A percentile compares a stretch with the other conserved stretches of the same genome.
phyloP scores from a whole-genome alignment of 306 rosid genomes.

The Dicorynia guianensis region DNA sequence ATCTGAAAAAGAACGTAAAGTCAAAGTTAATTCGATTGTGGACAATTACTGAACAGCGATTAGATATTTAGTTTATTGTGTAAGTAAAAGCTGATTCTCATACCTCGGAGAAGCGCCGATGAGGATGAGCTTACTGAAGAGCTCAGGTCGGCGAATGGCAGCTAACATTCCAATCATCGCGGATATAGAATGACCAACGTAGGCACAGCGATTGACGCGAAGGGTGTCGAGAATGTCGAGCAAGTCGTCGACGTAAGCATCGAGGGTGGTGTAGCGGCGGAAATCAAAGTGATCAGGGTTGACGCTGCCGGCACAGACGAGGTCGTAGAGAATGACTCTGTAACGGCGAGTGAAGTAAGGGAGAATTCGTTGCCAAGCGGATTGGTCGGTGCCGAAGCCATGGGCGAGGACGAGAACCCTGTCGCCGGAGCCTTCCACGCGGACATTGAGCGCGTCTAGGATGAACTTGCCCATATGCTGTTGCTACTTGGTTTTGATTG shows the following conservation, averaged over 20 bases:
- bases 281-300: constrained; percentile 93
- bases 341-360: constrained; percentile 71
- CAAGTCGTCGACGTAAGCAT: constrained; percentile 88
- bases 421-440: constrained; percentile 83
- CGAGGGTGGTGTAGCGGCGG: constrained; percentile 84
- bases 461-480: constrained; percentile 55
- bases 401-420: constrained; percentile 73
- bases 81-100: not conserved
- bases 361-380: constrained; percentile 88
- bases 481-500: not conserved
- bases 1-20: constrained; percentile 45
- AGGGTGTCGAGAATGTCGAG: constrained; percentile 77
- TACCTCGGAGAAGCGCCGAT: constrained; percentile 94
- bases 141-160: constrained; percentile 84
- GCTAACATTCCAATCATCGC: constrained; percentile 96
- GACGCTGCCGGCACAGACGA: constrained; percentile 99
- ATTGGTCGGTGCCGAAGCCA: constrained; percentile 97
- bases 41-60: not conserved
- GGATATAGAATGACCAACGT: constrained; percentile 96
- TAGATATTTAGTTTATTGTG: not conserved
- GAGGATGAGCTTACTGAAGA: constrained; percentile 87
- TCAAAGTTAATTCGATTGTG: not conserved
- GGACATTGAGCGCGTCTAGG: constrained; percentile 79
- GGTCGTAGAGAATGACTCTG: constrained; percentile 89
- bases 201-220: constrained; percentile 66